phyloP scores from a whole-genome alignment of 768 basidiomycete genomes.

The Mrakia blollopis region DNA sequence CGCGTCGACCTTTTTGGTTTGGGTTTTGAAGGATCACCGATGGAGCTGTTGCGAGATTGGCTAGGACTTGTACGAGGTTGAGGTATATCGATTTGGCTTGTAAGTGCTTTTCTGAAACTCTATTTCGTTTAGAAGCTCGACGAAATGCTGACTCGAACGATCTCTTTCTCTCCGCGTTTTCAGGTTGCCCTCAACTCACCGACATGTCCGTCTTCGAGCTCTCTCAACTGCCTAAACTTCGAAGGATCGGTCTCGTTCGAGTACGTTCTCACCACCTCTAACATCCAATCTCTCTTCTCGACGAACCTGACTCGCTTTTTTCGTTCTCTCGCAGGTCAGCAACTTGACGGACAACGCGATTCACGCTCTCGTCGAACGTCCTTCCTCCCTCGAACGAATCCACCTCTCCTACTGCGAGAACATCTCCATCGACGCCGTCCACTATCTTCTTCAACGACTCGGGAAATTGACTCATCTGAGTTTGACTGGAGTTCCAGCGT shows the following conservation, averaged over 20 bases:
- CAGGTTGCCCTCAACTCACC: constrained; percentile 79
- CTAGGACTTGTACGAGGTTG: constrained; percentile 78
- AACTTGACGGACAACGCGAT: constrained; percentile 93
- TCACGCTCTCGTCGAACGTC: constrained; percentile 76
- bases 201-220: constrained; percentile 93
- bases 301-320: not conserved
- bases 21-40: constrained; percentile 67
- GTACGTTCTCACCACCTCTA: constrained; percentile 45
- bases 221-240: constrained; percentile 75
- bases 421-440: constrained; percentile 83
- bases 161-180: not conserved
- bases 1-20: not conserved
- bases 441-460: constrained; percentile 82
- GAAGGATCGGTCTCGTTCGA: constrained; percentile 89
- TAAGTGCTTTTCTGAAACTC: constrained; percentile 50
- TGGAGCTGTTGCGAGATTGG: constrained; percentile 73
- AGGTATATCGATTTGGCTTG: constrained; percentile 96
- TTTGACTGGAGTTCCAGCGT: constrained; percentile 92
- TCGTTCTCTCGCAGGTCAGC: constrained; percentile 48
- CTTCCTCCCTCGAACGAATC: constrained; percentile 84
- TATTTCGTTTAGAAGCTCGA: not conserved
- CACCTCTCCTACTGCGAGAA: constrained; percentile 97
- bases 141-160: not conserved
- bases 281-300: too few species aligned
- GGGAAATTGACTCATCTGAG: constrained; percentile 89